Conservation (phyloP, 2,329 filamentous ascomycete genomes). For the Diplodia corticola region DNA sequence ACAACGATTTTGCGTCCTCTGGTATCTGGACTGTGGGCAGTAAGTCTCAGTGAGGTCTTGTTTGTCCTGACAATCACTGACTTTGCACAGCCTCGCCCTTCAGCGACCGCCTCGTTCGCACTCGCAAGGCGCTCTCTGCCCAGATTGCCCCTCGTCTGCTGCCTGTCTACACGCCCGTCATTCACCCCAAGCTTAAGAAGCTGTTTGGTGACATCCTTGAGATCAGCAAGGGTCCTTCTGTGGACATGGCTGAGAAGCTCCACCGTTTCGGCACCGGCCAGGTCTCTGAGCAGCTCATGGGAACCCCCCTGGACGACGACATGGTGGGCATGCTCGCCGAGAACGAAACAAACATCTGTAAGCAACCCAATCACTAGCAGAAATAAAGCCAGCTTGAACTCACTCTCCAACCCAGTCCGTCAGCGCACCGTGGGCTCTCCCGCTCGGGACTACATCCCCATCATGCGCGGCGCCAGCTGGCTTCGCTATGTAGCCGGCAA, state of each 20-base stretch:
- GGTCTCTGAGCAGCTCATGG: conserved; percentile 27
- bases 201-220: conserved; percentile 25
- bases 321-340: conserved; percentile 26
- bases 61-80: background rate
- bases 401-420: conserved; percentile 21
- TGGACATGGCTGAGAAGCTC: conserved; percentile 27
- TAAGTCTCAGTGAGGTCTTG: background rate
- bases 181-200: conserved; percentile 27
- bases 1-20: background rate
- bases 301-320: conserved; percentile 24
- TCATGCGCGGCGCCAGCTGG: conserved; percentile 21
- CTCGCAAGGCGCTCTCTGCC: conserved; percentile 26
- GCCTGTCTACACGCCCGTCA: conserved; percentile 26
- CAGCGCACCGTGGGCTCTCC: conserved; percentile 26
- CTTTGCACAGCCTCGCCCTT: conserved; percentile 22
- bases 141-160: conserved; percentile 26
- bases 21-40: conserved; percentile 4
- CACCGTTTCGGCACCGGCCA: conserved; percentile 26
- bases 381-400: background rate
- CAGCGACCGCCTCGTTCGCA: conserved; percentile 26
- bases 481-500: conserved; percentile 25
- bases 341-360: conserved; percentile 27
- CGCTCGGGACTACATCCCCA: conserved; percentile 26
- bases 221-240: conserved; percentile 25
- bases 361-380: conserved; percentile 1